Conservation (phyloP, 257 asterid genomes). For the Solanum tarijense region DNA sequence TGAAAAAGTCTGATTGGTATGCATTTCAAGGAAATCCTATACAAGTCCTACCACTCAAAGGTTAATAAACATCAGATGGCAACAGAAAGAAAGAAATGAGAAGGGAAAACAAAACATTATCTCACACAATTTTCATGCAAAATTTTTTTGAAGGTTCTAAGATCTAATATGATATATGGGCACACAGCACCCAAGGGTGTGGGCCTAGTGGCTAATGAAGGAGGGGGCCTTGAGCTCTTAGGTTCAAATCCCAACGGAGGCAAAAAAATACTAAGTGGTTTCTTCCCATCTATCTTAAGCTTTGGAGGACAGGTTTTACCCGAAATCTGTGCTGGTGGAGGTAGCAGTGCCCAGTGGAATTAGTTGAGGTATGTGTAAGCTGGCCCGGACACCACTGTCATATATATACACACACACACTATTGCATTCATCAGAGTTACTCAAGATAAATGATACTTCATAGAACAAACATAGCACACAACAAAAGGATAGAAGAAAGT, state of each 20-base stretch:
- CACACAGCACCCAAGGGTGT: neutral
- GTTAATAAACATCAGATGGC: neutral
- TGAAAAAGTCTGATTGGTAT: neutral
- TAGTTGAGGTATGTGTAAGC: neutral
- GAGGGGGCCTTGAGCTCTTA: neutral
- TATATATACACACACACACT: neutral
- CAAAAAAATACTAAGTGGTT: neutral
- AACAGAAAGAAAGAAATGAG: neutral
- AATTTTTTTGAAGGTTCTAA: neutral
- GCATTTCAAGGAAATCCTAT: neutral
- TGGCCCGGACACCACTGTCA: neutral
- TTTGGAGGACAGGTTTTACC: neutral
- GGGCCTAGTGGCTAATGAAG: neutral
- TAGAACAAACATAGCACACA: neutral
- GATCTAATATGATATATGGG: neutral
- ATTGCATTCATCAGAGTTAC: neutral
- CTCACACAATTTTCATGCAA: neutral
- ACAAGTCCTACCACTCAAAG: neutral
- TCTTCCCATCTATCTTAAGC: neutral
- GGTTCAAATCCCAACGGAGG: neutral
- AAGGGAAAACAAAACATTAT: neutral
- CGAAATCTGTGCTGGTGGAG: neutral
- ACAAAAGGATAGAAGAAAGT: neutral
- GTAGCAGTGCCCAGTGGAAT: neutral
- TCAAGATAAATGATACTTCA: neutral